A percentile compares a stretch with the other conserved stretches of the same genome.
Conservation (phyloP, 805 yeast genomes). For the Candida ulmi region DNA sequence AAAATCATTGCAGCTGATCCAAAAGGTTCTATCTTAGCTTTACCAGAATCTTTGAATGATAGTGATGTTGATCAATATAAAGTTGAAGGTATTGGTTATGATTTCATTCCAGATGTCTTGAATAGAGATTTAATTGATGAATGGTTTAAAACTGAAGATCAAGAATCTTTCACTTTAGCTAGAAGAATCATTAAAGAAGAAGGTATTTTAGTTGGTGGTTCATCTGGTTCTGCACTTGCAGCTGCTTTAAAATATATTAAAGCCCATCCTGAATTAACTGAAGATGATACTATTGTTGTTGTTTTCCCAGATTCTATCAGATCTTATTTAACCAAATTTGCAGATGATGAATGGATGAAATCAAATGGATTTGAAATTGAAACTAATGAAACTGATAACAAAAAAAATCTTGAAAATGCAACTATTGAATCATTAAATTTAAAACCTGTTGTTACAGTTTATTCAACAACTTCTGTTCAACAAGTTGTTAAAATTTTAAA, state of each 20-base stretch:
- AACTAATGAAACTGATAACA: slow-evolving; percentile 33
- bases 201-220: slow-evolving; percentile 87
- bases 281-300: slow-evolving; percentile 70
- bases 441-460: slow-evolving; percentile 76
- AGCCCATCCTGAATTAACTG: slow-evolving; percentile 54
- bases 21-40: slow-evolving; percentile 77
- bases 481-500: slow-evolving; percentile 66
- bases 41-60: slow-evolving; percentile 65
- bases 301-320: slow-evolving; percentile 84
- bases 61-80: slow-evolving; percentile 52
- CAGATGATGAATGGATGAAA: slow-evolving; percentile 88
- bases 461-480: slow-evolving; percentile 50
- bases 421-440: slow-evolving; percentile 65
- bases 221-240: slow-evolving; percentile 78
- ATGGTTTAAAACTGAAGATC: slow-evolving; percentile 86
- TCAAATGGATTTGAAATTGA: slow-evolving; percentile 64
- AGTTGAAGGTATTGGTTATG: slow-evolving; percentile 91
- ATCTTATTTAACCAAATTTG: slow-evolving; percentile 81
- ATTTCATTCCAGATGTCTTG: slow-evolving; percentile 78
- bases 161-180: slow-evolving; percentile 72
- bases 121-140: slow-evolving; percentile 59
- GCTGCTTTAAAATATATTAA: slow-evolving; percentile 69
- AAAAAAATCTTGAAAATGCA: slow-evolving; percentile 43
- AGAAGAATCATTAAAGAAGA: slow-evolving; percentile 79
- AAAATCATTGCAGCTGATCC: slow-evolving; percentile 81